These are phyloP conservation scores for Xylaria cubensis DNA, from an alignment of 495 filamentous ascomycete species.

Conservation along the genomic window DNA sequence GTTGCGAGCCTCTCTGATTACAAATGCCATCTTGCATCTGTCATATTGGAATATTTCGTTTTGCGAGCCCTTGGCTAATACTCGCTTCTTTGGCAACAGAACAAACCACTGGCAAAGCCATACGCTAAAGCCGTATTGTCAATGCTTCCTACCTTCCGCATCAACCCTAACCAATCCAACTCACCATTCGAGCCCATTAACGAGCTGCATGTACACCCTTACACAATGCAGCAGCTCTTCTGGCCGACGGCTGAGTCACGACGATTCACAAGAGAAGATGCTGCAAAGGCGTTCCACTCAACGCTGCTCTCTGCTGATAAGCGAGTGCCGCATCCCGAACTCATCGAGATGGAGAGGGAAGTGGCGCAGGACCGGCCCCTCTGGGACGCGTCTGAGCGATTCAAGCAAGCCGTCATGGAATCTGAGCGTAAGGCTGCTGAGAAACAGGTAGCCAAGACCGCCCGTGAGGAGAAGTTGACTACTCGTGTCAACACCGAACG, in stretches of 20 bases:
- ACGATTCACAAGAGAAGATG: conserved; percentile 86
- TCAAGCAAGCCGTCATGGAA: conserved; percentile 45
- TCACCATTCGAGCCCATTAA: conserved; percentile 83
- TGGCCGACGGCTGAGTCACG: conserved; percentile 89
- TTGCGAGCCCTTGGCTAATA: conserved; percentile 24
- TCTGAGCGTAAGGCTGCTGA: conserved; percentile 44
- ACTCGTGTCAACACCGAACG: conserved; percentile 55
- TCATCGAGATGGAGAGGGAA: conserved; percentile 69
- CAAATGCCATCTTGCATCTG: conserved; percentile 27
- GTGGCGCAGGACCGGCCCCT: conserved; percentile 40
- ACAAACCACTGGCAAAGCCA: conserved; percentile 74
- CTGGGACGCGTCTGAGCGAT: conserved; percentile 42
- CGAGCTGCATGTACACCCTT: conserved; percentile 82
- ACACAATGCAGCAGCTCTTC: conserved; percentile 85
- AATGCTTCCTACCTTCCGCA: conserved; percentile 73
- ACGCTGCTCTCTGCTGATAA: conserved; percentile 80
- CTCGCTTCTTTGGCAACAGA: conserved; percentile 53
- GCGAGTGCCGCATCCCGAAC: conserved; percentile 87
- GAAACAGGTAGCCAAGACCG: conserved; percentile 50
- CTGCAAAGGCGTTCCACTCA: conserved; percentile 79
- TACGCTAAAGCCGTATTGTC: conserved; percentile 76
- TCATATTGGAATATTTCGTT: conserved; percentile 13
- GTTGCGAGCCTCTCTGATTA: conserved; percentile 57
- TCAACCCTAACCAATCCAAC: conserved; percentile 29
- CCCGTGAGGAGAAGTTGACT: conserved; percentile 50